phyloP scores from a whole-genome alignment of 495 filamentous ascomycete genomes.

The Rhypophila decipiens region DNA sequence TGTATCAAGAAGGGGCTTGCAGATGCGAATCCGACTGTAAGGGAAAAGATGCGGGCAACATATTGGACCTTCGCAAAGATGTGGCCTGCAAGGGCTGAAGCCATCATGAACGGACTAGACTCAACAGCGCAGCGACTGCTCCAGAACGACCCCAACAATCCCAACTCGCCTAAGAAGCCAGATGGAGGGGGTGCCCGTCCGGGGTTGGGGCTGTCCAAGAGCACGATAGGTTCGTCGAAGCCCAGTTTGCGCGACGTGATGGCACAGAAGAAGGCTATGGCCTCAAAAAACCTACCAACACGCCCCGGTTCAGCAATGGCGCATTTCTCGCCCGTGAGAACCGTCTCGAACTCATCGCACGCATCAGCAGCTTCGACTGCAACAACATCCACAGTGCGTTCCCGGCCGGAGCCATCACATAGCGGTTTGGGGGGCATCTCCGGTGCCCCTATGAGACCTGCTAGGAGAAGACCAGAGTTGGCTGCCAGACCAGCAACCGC shows the following conservation, averaged over 20 bases:
- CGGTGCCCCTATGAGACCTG: slow-evolving; percentile 49
- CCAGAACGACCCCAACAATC: slow-evolving; percentile 74
- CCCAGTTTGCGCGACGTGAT: slow-evolving; percentile 64
- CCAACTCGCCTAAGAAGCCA: slow-evolving; percentile 54
- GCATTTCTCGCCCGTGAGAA: slow-evolving; percentile 51
- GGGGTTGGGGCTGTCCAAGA: slow-evolving; percentile 51
- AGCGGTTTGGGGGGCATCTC: slow-evolving; percentile 44
- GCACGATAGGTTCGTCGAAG: slow-evolving; percentile 50
- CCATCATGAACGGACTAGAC: slow-evolving; percentile 69
- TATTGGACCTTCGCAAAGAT: slow-evolving; percentile 75
- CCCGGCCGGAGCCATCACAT: slow-evolving; percentile 32
- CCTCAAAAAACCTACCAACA: slow-evolving; percentile 53
- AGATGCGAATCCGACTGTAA: slow-evolving; percentile 81
- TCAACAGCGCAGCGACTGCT: slow-evolving; percentile 64
- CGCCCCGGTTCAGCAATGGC: slow-evolving; percentile 73
- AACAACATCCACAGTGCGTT: slow-evolving; percentile 29
- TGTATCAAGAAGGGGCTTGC: slow-evolving; percentile 77
- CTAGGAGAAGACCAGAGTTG: slow-evolving; percentile 43
- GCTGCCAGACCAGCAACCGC: slow-evolving; percentile 48
- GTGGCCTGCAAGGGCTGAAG: slow-evolving; percentile 73
- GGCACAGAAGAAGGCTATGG: slow-evolving; percentile 66
- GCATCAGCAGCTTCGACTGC: slow-evolving; percentile 33
- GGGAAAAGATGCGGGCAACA: slow-evolving; percentile 73
- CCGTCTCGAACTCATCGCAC: slow-evolving; percentile 37
- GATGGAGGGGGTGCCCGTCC: slow-evolving; percentile 42